Evolutionary conservation across 345 rosid genomes (phyloP), one percentile per base, ranked within the genome.

Genomic region (Iberis pinnata): DNA sequence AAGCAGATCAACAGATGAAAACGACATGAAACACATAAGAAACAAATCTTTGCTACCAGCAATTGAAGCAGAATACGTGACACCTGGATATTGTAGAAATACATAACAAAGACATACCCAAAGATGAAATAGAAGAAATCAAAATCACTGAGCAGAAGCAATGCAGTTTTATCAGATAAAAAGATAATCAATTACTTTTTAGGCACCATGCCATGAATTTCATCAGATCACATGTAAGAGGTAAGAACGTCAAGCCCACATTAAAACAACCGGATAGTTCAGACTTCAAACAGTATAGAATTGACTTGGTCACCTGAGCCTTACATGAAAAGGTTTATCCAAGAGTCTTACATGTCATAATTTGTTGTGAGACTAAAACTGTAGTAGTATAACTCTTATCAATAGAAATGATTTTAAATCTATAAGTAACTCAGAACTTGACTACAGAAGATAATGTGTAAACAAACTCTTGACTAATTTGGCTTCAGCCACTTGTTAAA

Each of bases 1-100:
- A 72, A 42, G 25, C 22, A 73, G 45, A 76, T 62, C 36, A 63
- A 50, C 35, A 67, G 42, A 53, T 47, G 14, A 42, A 39, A 44
- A 38, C 60, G 51, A 18, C 18, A 43, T 59, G 12, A 45, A 53
- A 44, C 36, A 33, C 48, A 35, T 12, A 53, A 27, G 60, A 42
- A 65, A 51, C 54, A 50, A 49, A 12, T 51, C 42, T 50, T 18
- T 52, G 43, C 52, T 44, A 45, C 38, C 22, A 38, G 22, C 44
- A 43, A 18, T 19, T 57, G n/a, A 50, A 57, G 40, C 11, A 56
- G 32, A 42, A 49, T 17, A 41, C 17, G 11, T 32, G 15, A 58
- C 18, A 51, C 24, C 40, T 33, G 50, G 22, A 49, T 18, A 42
- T n/a, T n/a, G 32, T 18, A 43, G 40, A n/a, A 65, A 41, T 42